phyloP scores from a whole-genome alignment of 345 rosid species.

The Bruguiera parviflora region DNA sequence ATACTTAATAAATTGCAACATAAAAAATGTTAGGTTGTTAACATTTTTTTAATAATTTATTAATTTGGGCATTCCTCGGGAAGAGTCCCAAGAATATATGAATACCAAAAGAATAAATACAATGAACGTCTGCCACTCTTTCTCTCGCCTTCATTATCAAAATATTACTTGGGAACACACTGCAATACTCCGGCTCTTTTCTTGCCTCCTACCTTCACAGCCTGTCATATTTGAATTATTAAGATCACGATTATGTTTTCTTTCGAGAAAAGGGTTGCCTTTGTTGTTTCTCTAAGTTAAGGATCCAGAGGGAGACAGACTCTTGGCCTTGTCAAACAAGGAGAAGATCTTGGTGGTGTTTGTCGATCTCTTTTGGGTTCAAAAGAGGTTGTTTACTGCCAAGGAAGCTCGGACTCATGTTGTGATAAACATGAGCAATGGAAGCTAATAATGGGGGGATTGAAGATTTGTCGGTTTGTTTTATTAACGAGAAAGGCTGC shows the following conservation, averaged over 20 bases:
- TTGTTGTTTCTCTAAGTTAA: conserved; percentile 45
- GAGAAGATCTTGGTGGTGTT: conserved; percentile 8
- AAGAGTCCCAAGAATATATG: too few relatives aligned
- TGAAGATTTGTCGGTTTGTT: background rate
- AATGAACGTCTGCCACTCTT: conserved; percentile 16
- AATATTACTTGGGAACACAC: conserved; percentile 15
- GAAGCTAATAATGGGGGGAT: background rate
- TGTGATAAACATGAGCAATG: conserved; percentile 5
- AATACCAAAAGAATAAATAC: background rate
- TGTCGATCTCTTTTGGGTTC: conserved; percentile 11
- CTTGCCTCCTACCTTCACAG: conserved; percentile 50
- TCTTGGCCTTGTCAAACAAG: conserved; percentile 25
- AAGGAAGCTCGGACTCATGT: conserved; percentile 35
- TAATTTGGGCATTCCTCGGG: too few relatives aligned
- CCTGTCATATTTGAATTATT: conserved; percentile 74
- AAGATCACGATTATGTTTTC: conserved; percentile 24
- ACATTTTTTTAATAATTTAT: too few relatives aligned
- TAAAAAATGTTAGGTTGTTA: too few relatives aligned
- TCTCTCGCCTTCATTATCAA: conserved; percentile 19
- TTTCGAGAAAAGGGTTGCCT: conserved; percentile 24
- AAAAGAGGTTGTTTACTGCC: conserved; percentile 1
- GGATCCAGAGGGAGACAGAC: conserved; percentile 13
- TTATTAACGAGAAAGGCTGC: background rate
- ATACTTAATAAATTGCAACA: too few relatives aligned
- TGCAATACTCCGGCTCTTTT: conserved; percentile 30